phyloP scores from a whole-genome alignment of 78 protist genomes.

The Dictyostelium firmibasis region DNA sequence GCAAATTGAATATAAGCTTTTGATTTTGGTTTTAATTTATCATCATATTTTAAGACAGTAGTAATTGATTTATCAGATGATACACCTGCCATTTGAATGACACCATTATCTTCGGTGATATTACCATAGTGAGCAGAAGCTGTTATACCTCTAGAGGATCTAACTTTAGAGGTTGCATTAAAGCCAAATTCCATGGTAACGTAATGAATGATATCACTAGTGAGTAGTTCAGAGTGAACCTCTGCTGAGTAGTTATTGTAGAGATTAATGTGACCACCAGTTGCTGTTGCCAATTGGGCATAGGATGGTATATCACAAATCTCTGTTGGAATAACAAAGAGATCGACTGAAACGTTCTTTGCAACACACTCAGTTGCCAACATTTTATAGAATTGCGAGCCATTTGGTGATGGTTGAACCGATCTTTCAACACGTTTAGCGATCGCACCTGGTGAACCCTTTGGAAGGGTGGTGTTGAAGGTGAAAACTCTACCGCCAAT shows the following conservation, averaged over 20 bases:
- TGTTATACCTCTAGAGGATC: slow-evolving; percentile 70
- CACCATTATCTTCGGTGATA: slow-evolving; percentile 4
- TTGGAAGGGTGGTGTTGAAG: slow-evolving; percentile 36
- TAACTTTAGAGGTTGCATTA: slow-evolving; percentile 22
- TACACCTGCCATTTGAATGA: slow-evolving; percentile 44
- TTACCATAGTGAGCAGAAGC: slow-evolving; percentile 28
- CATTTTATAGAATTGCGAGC: slow-evolving; percentile 32
- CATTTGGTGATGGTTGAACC: slow-evolving; percentile 2
- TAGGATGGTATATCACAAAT: slow-evolving; percentile 41
- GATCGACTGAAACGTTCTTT: slow-evolving; percentile 10
- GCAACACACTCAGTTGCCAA: slow-evolving; percentile 27
- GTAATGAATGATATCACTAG: slow-evolving; percentile 36
- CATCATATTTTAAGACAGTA: slow-evolving; percentile 70
- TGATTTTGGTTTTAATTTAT: slow-evolving; percentile 60
- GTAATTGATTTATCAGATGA: slow-evolving; percentile 43
- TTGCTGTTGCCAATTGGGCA: slow-evolving; percentile 21
- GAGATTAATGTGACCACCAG: slow-evolving; percentile 62
- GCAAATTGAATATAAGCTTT: slow-evolving; percentile 82
- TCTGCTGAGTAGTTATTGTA: slow-evolving; percentile 6
- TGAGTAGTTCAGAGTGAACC: slow-evolving; percentile 19
- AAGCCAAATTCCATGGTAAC: slow-evolving; percentile 43
- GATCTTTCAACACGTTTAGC: slow-evolving; percentile 36
- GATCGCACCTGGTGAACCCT: slow-evolving; percentile 47
- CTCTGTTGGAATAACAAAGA: slow-evolving; percentile 39
- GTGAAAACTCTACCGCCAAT: slow-evolving; percentile 64